Percentiles rank a stretch among this genome's conserved stretches.
Evolutionary conservation across 768 basidiomycete species (phyloP).

Genomic region (Cytidiella melzeri): DNA sequence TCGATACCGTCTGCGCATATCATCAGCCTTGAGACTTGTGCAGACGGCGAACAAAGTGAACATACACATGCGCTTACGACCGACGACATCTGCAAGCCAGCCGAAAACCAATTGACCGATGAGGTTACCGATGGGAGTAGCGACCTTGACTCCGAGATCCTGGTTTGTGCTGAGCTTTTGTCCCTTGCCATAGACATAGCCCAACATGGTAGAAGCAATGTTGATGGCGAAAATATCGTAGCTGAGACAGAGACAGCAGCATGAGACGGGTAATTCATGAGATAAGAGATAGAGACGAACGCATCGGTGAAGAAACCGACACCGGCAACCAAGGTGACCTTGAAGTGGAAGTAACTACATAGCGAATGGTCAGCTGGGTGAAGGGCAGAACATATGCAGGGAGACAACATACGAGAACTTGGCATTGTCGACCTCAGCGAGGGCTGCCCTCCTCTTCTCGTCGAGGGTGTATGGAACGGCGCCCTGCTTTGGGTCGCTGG

Average conservation of each 20-base stretch:
- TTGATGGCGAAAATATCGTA: conserved; percentile 39
- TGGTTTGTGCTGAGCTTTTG: conserved; percentile 35
- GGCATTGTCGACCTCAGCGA: conserved; percentile 47
- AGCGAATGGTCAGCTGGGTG: too few relatives aligned
- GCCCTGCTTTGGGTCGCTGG: conserved; percentile 1
- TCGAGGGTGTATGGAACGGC: conserved; percentile 15
- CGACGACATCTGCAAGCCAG: conserved; percentile 39
- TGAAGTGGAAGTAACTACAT: conserved; percentile 46
- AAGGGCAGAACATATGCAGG: not conserved
- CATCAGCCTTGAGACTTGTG: not conserved
- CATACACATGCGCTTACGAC: conserved; percentile 34
- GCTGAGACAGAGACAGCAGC: conserved; percentile 7
- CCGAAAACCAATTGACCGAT: conserved; percentile 39
- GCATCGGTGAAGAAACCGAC: conserved; percentile 28
- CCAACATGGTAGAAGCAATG: conserved; percentile 41
- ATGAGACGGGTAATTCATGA: too few relatives aligned
- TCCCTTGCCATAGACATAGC: conserved; percentile 34
- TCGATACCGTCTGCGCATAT: conserved; percentile 37
- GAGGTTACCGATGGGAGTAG: conserved; percentile 35
- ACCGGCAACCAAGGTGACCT: conserved; percentile 33
- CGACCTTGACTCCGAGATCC: conserved; percentile 40
- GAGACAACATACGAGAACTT: conserved; percentile 32
- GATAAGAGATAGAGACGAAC: conserved; percentile 12
- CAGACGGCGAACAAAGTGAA: conserved; percentile 1
- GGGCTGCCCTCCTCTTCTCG: conserved; percentile 37